Base-by-base conservation (phyloP, 768 basidiomycete genomes). In the Sutorius australiensis region DNA sequence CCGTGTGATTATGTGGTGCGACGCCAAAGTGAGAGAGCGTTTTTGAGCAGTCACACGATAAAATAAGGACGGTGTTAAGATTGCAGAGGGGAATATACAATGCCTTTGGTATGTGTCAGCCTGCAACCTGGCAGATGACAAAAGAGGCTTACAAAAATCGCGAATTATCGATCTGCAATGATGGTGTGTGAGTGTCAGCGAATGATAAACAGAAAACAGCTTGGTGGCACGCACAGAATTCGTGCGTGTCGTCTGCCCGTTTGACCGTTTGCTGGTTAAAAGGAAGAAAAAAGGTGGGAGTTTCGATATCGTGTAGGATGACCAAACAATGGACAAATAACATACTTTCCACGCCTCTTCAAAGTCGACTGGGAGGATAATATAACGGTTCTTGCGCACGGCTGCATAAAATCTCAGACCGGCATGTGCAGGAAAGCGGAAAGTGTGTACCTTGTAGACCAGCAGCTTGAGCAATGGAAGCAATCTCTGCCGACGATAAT, bases 301-400 rank as follows among this genome's bases (percentile, higher is more conserved):
- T 62, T 64, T 46, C 42, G 55, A 67, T 71, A 70, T 68, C 63
- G 60, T 63, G 55, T 58, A 45, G 61, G 52, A 57, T 59, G 54
- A 55, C 64, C 73, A 80, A 79, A 77, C 67, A 81, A 60, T 31
- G 53, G 10, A 60, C 66, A 84, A 86, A 83, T 59, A 80, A 82
- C 90, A 65, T 60, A 95, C 94, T 81, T 98, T 98, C 95, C 95
- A 99, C 67, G 94, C 94, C 72, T 98, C 95, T 69, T 99, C 97
- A 64, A 99, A 98, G 80, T 99, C 97, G 13, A 88, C 82, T 0
- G 97, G 95, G 19, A 98, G 76, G 66, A 99, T 95, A 42, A 99
- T 83, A 74, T 99, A 99, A 65, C 95, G 88, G 72, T 98, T 98
- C 77, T 98, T 98, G 53, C 95, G 87, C 14, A 98, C 95, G 60